Evolutionary conservation across 2,329 filamentous ascomycete species (phyloP).

Genomic region (Polychaeton citri): DNA sequence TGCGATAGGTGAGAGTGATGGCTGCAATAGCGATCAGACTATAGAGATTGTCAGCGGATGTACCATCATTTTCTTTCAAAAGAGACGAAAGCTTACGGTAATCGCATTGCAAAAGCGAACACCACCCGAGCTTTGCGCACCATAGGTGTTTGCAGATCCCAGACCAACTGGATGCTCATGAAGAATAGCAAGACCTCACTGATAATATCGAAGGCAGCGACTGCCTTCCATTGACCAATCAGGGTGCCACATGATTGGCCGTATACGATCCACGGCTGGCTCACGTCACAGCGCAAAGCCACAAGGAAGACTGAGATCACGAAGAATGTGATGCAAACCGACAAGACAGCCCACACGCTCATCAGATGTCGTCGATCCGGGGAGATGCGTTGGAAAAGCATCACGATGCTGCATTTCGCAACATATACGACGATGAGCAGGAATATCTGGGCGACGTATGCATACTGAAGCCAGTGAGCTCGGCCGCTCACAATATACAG

Average conservation of each 20-base stretch:
- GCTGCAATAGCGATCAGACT: conserved; percentile 28
- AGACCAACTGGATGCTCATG: conserved; percentile 25
- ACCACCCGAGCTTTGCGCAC: conserved; percentile 27
- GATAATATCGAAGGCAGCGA: conserved; percentile 27
- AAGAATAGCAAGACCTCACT: conserved; percentile 26
- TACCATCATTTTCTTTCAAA: too few species aligned
- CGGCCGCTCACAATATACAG: neutral
- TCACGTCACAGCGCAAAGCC: conserved; percentile 27
- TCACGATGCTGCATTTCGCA: conserved; percentile 30
- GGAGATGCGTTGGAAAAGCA: conserved; percentile 33
- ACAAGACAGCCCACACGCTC: conserved; percentile 24
- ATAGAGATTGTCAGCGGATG: conserved; percentile 1
- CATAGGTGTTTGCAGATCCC: conserved; percentile 24
- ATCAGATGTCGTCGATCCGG: conserved; percentile 28
- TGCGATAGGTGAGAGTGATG: conserved; percentile 26
- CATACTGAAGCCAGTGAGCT: conserved; percentile 13
- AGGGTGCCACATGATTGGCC: neutral
- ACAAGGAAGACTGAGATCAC: conserved; percentile 28
- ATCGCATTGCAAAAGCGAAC: conserved; percentile 28
- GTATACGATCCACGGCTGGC: conserved; percentile 24
- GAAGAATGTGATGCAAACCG: conserved; percentile 23
- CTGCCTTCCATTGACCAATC: conserved; percentile 23
- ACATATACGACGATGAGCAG: conserved; percentile 29
- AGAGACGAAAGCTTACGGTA: conserved; percentile 26
- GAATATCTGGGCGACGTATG: conserved; percentile 30